Base-by-base conservation (phyloP, 805 yeast species). In the Metschnikowia proteae region DNA sequence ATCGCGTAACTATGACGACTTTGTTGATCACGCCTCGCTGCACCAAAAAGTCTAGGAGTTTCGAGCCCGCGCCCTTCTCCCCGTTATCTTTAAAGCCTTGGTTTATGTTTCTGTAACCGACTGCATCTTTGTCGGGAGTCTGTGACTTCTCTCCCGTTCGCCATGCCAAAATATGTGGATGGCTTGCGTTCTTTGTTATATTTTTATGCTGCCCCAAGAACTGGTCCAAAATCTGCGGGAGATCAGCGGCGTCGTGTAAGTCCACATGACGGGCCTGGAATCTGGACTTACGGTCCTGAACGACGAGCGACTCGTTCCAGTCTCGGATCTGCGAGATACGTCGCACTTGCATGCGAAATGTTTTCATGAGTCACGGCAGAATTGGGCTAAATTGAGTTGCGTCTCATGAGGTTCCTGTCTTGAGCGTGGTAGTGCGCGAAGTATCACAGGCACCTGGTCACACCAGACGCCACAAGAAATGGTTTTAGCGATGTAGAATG, bases 161-260 rank as follows among this genome's bases (percentile, higher is more conserved):
- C 88, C 89, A 86, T 0, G 95, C 96, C 43, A 76, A 73, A 73
- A 88, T 88, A 45, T 79, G 76, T 5, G 84, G 87, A 63, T 88
- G 96, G 4, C 84, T 70, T 0, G 95, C 86, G 29, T 57, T 57
- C 54, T 78, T 80, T 1, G 63, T 59, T 0, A 84, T 62, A 3
- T 69, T 59, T 55, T 81, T 82, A 55, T 83, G 78, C 4, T 68
- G 59, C 1, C 49, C 45, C 6, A 75, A 53, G 9, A 87, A 67
- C 28, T 72, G 65, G 10, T 65, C 53, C 4, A 86, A 54, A 1
- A 79, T 58, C 0, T 28, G 38, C 1, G 74, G 65, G 0, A 86
- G 73, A 2, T 82, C 81, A 0, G 63, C 52, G 10, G 70, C 62
- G 22, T 68, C 58, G 0, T 47, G 40, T 0, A 86, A 53, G 0